Conservation (phyloP, 2,329 filamentous ascomycete species). For the Ophiostoma ips region DNA sequence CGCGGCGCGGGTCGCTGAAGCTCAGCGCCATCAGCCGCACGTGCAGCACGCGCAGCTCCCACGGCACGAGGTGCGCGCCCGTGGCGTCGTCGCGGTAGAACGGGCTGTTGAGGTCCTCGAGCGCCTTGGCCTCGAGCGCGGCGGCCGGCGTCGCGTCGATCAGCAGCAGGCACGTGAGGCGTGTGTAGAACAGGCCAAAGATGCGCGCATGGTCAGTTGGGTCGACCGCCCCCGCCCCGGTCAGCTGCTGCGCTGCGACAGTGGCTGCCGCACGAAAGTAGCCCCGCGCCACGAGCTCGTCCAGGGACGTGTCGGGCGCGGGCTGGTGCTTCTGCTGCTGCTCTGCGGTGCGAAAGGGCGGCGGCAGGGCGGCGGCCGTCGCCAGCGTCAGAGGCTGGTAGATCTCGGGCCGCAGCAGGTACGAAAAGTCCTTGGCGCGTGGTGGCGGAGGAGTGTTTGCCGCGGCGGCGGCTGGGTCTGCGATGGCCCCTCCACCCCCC, state of each 20-base stretch:
- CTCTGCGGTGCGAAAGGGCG: conserved; percentile 54
- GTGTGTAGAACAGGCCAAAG: conserved; percentile 65
- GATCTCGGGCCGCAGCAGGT: conserved; percentile 63
- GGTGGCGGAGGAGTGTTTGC: not conserved
- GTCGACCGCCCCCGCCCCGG: conserved; percentile 28
- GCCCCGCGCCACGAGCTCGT: conserved; percentile 52
- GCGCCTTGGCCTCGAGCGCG: conserved; percentile 49
- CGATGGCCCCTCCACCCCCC: not conserved
- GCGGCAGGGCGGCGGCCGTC: conserved; percentile 34
- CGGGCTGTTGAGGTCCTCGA: conserved; percentile 46
- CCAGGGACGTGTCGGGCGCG: conserved; percentile 36
- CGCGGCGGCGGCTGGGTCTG: too few species aligned
- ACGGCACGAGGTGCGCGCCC: conserved; percentile 59
- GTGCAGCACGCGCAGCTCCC: conserved; percentile 70
- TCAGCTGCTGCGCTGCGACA: conserved; percentile 48
- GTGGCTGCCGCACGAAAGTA: conserved; percentile 72
- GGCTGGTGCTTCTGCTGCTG: conserved; percentile 43
- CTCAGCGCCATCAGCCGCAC: conserved; percentile 76
- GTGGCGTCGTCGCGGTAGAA: conserved; percentile 42
- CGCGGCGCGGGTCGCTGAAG: conserved; percentile 69
- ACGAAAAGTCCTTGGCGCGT: conserved; percentile 56
- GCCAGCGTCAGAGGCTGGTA: conserved; percentile 61
- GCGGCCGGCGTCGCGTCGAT: conserved; percentile 59
- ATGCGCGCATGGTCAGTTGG: conserved; percentile 50
- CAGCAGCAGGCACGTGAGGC: conserved; percentile 69